phyloP scores from a whole-genome alignment of 2,329 filamentous ascomycete genomes.

The Colletotrichum filicis region DNA sequence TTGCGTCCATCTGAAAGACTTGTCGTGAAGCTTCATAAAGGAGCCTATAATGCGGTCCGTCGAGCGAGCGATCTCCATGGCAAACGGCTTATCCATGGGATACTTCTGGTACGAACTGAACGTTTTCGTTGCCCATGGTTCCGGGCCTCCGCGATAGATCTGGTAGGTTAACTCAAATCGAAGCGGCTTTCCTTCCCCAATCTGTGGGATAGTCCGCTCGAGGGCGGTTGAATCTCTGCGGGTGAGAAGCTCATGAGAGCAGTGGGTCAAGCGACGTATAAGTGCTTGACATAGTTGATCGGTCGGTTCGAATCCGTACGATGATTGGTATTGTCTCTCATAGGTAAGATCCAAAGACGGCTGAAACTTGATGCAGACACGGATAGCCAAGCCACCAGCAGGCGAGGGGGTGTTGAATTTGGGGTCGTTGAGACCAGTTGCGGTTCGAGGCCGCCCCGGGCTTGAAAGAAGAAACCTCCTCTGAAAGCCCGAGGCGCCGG shows the following conservation, averaged over 20 bases:
- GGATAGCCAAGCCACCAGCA: slow-evolving; percentile 48
- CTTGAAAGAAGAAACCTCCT: slow-evolving; percentile 33
- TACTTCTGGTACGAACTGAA: slow-evolving; percentile 63
- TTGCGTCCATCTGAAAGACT: slow-evolving; percentile 59
- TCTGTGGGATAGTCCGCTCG: slow-evolving; percentile 43
- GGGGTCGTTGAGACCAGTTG: slow-evolving; percentile 21
- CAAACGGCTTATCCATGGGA: slow-evolving; percentile 53
- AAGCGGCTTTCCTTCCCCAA: slow-evolving; percentile 53
- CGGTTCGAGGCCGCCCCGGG: slow-evolving; percentile 34
- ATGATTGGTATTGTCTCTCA: slow-evolving; percentile 58
- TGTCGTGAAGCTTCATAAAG: slow-evolving; percentile 61
- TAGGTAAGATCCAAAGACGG: slow-evolving; percentile 56
- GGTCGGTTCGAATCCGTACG: slow-evolving; percentile 53
- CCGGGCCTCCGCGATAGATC: slow-evolving; percentile 52
- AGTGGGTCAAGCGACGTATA: slow-evolving; percentile 62
- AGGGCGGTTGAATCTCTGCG: slow-evolving; percentile 61
- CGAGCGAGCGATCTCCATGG: slow-evolving; percentile 59
- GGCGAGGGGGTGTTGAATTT: slow-evolving; percentile 7
- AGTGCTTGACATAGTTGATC: slow-evolving; percentile 60
- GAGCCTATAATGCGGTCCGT: slow-evolving; percentile 62
- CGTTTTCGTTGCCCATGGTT: slow-evolving; percentile 54
- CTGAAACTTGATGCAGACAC: slow-evolving; percentile 58
- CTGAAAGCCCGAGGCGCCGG: slow-evolving; percentile 26
- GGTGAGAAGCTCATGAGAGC: slow-evolving; percentile 63
- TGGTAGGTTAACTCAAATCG: slow-evolving; percentile 61